Base-by-base conservation (phyloP, 148 eudicot species). In the Heliosperma pusillum region DNA sequence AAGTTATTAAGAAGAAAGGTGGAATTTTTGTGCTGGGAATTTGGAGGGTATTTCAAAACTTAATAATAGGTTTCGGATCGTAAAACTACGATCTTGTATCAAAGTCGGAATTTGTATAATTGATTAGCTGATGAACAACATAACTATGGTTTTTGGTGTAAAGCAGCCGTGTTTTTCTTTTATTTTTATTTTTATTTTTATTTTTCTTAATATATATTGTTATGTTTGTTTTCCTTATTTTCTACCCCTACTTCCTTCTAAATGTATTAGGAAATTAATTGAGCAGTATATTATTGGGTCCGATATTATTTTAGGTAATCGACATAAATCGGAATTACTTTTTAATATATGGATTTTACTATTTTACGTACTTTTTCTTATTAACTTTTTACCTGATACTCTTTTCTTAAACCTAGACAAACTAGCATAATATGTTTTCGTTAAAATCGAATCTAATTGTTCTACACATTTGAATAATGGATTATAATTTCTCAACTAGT, bases 101-200 rank as follows among this genome's bases (percentile, higher is more conserved):
- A 80, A 70, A 87, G 86, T 83, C 80, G 76, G 74, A 72, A 85
- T 86, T 81, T 82, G 53, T 70, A 12, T 19, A 7, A 69, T 45
- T 69, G 80, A 77, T 80, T 81, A 87, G 87, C 87, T 69, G 74
- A 76, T 20, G 74, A 77, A 81, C 80, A 72, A 78, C 74, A 72
- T 63, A 84, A 82, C 78, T 62, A 87, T 83, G 86, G 87, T 84
- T 79, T 77, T 91, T 52, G 87, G 88, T 88, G 84, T 84, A 76
- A 75, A 81, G 87, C 96, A 81, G 90, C 92, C 88, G 92, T 88
- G 88, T 88, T 90, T 80, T 77, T 75, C 22, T 70, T 73, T 45
- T 57, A 19, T 69, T 70, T 67, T 66, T 55, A 61, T 53, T 64
- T 47, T 68, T 58, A 36, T 36, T 36, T 36, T 36, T 36, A 36